A percentile compares a stretch with the other conserved stretches of the same genome.
These are phyloP conservation scores for Lasiosphaeriaceae sp. DNA, from an alignment of 495 filamentous ascomycete genomes.

Conservation along the genomic window DNA sequence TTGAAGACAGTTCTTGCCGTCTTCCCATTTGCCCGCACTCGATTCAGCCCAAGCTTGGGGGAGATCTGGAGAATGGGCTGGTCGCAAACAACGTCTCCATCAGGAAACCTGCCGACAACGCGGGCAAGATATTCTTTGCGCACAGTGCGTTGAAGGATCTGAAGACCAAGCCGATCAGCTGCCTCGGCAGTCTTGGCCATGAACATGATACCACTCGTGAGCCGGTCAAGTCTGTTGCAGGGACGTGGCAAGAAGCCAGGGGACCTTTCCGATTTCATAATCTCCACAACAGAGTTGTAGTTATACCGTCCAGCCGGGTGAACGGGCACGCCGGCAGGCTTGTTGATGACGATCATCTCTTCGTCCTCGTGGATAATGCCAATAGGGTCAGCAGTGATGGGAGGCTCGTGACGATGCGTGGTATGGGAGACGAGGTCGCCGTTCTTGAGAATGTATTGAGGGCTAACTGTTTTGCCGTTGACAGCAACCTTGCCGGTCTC, in stretches of 20 bases:
- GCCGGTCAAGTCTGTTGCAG: conserved; percentile 88
- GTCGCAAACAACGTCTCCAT: conserved; percentile 78
- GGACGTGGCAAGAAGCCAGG: conserved; percentile 69
- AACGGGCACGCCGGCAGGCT: conserved; percentile 90
- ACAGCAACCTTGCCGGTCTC: conserved; percentile 68
- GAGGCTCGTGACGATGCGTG: conserved; percentile 92
- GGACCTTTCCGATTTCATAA: conserved; percentile 75
- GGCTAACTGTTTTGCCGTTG: conserved; percentile 60
- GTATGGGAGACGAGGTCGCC: conserved; percentile 87
- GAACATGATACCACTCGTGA: conserved; percentile 98
- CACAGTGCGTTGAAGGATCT: conserved; percentile 72
- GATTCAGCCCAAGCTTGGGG: conserved; percentile 90
- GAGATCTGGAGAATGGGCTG: conserved; percentile 92
- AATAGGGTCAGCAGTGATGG: conserved; percentile 75
- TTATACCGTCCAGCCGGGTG: conserved; percentile 94
- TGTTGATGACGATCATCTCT: conserved; percentile 91
- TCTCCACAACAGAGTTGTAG: conserved; percentile 90
- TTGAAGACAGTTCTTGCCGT: conserved; percentile 85
- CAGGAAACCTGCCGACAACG: conserved; percentile 86
- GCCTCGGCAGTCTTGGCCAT: conserved; percentile 79
- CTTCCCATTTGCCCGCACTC: conserved; percentile 89
- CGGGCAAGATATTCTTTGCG: conserved; percentile 92
- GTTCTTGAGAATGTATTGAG: conserved; percentile 43
- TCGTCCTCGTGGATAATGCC: conserved; percentile 85
- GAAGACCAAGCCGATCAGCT: conserved; percentile 66